phyloP scores from a whole-genome alignment of 257 asterid genomes.

The Catharanthus roseus region DNA sequence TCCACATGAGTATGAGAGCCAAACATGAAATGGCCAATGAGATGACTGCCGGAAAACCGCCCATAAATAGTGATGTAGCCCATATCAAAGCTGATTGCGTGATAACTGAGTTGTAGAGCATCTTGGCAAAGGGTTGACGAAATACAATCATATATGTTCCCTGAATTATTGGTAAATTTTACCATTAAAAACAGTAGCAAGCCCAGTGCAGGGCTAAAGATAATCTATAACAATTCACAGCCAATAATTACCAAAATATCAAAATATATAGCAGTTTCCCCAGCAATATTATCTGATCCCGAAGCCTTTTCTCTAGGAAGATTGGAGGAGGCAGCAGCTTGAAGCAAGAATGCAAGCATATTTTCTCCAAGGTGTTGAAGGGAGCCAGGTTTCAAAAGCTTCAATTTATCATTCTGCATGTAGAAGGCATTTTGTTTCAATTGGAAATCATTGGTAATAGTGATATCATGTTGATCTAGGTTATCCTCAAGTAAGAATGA shows the following conservation, averaged over 20 bases:
- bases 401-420: slow-evolving; percentile 81
- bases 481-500: not conserved
- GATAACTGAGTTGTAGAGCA: slow-evolving; percentile 80
- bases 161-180: slow-evolving; percentile 36
- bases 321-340: slow-evolving; percentile 66
- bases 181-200: slow-evolving; percentile 14
- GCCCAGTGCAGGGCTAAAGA: not conserved
- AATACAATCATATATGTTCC: slow-evolving; percentile 78
- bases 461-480: not conserved
- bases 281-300: slow-evolving; percentile 37
- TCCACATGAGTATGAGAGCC: slow-evolving; percentile 78
- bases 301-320: slow-evolving; percentile 47
- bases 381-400: slow-evolving; percentile 86
- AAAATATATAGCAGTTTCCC: slow-evolving; percentile 70
- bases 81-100: slow-evolving; percentile 76
- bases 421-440: not conserved
- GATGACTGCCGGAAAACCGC: slow-evolving; percentile 62
- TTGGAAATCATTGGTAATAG: not conserved
- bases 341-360: slow-evolving; percentile 88
- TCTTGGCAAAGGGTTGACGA: slow-evolving; percentile 61
- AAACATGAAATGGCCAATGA: slow-evolving; percentile 58
- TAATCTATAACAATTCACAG: not conserved
- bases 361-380: slow-evolving; percentile 99
- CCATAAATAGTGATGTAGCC: slow-evolving; percentile 63
- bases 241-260: slow-evolving; percentile 67